These are phyloP conservation scores for Botryosphaeria agaves DNA, from an alignment of 2,329 filamentous ascomycete genomes.

Conservation along the genomic window DNA sequence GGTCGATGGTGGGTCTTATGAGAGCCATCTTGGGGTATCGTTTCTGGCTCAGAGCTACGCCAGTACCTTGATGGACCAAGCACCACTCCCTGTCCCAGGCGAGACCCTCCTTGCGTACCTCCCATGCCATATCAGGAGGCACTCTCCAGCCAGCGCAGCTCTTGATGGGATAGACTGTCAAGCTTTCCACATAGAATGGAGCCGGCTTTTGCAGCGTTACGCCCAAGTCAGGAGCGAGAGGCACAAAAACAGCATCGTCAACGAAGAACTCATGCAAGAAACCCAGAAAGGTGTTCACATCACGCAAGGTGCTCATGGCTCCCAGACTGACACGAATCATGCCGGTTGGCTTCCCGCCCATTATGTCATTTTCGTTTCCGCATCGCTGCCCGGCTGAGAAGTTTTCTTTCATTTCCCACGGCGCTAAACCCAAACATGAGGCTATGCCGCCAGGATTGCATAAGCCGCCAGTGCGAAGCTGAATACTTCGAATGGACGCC, in stretches of 20 bases:
- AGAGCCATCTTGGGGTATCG: slow-evolving; percentile 75
- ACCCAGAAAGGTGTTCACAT: slow-evolving; percentile 53
- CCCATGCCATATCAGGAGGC: slow-evolving; percentile 49
- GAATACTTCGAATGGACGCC: slow-evolving; percentile 58
- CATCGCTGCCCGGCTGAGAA: slow-evolving; percentile 76
- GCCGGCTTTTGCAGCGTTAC: neutral
- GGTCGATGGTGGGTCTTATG: slow-evolving; percentile 57
- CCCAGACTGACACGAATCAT: slow-evolving; percentile 74
- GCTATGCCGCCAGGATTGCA: slow-evolving; percentile 87
- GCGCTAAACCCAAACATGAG: slow-evolving; percentile 49
- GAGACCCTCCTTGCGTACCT: slow-evolving; percentile 63
- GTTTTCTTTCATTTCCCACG: slow-evolving; percentile 70
- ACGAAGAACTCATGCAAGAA: slow-evolving; percentile 42
- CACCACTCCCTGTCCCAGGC: slow-evolving; percentile 97
- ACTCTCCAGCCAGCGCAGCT: slow-evolving; percentile 71
- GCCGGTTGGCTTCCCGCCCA: slow-evolving; percentile 73
- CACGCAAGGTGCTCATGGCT: slow-evolving; percentile 66
- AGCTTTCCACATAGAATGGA: slow-evolving; percentile 25
- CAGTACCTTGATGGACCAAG: slow-evolving; percentile 71
- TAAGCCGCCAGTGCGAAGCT: slow-evolving; percentile 72
- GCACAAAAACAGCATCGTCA: slow-evolving; percentile 7
- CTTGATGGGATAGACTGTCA: slow-evolving; percentile 75
- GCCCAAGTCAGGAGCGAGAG: neutral
- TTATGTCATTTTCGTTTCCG: slow-evolving; percentile 64
- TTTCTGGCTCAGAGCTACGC: slow-evolving; percentile 76